Evolutionary conservation across 345 rosid genomes (phyloP), one percentile per base, ranked within the genome.

Genomic region (Geranium brycei): DNA sequence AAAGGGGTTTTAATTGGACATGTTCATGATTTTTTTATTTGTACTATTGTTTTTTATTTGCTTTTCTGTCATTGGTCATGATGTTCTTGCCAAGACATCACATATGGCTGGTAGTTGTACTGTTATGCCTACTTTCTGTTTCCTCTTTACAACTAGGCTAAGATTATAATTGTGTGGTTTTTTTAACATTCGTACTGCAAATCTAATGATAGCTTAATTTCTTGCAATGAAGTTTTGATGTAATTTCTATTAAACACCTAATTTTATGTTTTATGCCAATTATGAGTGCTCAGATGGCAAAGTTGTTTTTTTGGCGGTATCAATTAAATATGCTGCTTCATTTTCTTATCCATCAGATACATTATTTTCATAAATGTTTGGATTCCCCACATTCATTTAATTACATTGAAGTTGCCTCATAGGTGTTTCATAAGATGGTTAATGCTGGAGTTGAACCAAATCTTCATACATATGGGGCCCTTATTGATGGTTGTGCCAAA

Each of bases 401-500:
- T 57, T 57, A 17, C 59, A 57, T 57, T 57, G 59, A 35, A 60
- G 16, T 57, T 69, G 58, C 64, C 66, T 59, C 47, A 13, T 66
- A 92, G 98, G 95, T 92, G 57, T 92, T 92, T 71, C 96, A 92
- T 73, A 76, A 89, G 80, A 92, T 92, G 98, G 80, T 83, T 62
- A 92, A 83, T 86, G 77, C 91, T 70, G 95, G 93, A 70, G 84
- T 92, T 64, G 89, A 89, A 67, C 96, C 98, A 62, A 89, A 92
- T 79, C 82, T 84, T 71, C 89, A 85, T 68, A 92, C 98, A 4
- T 92, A 81, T 69, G 96, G 98, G 68, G 91, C 98, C 64, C 89
- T 92, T 64, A 92, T 92, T 66, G 98, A 87, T 87, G 98, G 98
- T 57, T 92, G 98, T 81, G 98, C 85, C 41, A 85, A 78, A 79